phyloP scores from a whole-genome alignment of 495 filamentous ascomycete genomes.

The Delitschia confertaspora region DNA sequence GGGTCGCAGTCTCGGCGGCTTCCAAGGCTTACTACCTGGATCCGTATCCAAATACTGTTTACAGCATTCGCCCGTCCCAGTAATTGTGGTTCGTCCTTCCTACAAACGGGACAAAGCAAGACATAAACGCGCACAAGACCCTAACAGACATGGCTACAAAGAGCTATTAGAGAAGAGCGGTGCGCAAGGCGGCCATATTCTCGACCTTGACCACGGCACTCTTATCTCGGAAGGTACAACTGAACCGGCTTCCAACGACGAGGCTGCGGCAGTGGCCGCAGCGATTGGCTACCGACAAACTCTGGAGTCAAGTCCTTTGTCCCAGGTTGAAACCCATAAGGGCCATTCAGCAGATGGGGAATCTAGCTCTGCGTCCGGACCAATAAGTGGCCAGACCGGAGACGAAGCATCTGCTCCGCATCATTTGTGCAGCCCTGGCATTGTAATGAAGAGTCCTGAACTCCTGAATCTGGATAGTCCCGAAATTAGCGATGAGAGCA shows the following conservation, averaged over 20 bases:
- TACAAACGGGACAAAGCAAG: constrained; percentile 90
- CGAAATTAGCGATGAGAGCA: constrained; percentile 26
- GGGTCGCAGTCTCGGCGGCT: constrained; percentile 75
- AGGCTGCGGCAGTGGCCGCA: constrained; percentile 32
- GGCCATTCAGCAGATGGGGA: constrained; percentile 1
- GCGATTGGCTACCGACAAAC: constrained; percentile 28
- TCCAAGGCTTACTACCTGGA: constrained; percentile 83
- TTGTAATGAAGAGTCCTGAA: constrained; percentile 34
- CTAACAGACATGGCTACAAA: constrained; percentile 67
- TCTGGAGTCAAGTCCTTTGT: constrained; percentile 13
- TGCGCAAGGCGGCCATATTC: constrained; percentile 21
- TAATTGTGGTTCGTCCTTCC: constrained; percentile 86
- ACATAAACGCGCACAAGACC: constrained; percentile 73
- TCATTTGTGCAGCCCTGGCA: constrained; percentile 17
- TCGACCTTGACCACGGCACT: constrained; percentile 18
- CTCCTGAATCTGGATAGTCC: constrained; percentile 31
- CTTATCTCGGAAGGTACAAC: constrained; percentile 10
- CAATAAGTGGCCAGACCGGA: neutral
- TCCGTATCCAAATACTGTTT: constrained; percentile 96
- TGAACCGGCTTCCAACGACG: constrained; percentile 25
- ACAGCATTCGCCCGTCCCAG: constrained; percentile 92
- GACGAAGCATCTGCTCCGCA: constrained; percentile 3
- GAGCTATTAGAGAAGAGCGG: constrained; percentile 61
- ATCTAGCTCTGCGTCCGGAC: neutral
- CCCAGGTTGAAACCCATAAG: constrained; percentile 15